These are phyloP conservation scores for Herpetomonas muscarum DNA, from an alignment of 208 protist species.

Conservation along the genomic window DNA sequence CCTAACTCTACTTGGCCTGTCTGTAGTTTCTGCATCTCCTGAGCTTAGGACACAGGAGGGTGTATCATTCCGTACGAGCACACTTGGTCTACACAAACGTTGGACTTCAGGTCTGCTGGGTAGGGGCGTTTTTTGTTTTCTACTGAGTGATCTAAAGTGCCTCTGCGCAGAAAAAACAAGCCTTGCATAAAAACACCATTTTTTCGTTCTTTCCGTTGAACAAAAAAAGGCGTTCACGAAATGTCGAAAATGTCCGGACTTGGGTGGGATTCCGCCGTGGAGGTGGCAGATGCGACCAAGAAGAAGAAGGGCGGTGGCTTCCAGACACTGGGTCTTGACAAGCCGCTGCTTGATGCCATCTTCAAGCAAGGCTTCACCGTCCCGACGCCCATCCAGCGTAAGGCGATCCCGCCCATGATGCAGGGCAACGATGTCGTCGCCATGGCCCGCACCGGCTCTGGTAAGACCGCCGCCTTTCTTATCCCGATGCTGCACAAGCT, in stretches of 20 bases:
- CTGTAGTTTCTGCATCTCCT: too few relatives aligned
- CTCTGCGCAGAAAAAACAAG: not conserved
- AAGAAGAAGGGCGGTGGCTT: constrained; percentile 88
- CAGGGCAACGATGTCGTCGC: constrained; percentile 98
- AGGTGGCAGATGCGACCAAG: constrained; percentile 44
- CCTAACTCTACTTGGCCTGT: too few relatives aligned
- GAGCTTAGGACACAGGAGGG: too few relatives aligned
- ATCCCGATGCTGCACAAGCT: constrained; percentile 97
- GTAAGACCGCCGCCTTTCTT: constrained; percentile 99
- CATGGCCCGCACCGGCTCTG: constrained; percentile 99
- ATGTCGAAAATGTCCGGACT: constrained; percentile 40
- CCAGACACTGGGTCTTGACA: constrained; percentile 86
- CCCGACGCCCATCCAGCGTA: constrained; percentile 99
- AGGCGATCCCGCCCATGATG: constrained; percentile 92
- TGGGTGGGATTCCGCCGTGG: constrained; percentile 72
- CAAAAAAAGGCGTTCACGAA: not conserved
- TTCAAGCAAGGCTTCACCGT: constrained; percentile 96
- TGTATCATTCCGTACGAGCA: too few relatives aligned
- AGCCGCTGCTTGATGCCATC: constrained; percentile 91
- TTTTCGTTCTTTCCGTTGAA: not conserved
- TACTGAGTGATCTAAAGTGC: too few relatives aligned
- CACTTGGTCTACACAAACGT: too few relatives aligned
- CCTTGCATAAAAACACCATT: not conserved
- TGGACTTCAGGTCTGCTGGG: too few relatives aligned
- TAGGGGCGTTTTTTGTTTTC: too few relatives aligned